phyloP scores from a whole-genome alignment of 129 eudicot genomes.

The Centaurea solstitialis region DNA sequence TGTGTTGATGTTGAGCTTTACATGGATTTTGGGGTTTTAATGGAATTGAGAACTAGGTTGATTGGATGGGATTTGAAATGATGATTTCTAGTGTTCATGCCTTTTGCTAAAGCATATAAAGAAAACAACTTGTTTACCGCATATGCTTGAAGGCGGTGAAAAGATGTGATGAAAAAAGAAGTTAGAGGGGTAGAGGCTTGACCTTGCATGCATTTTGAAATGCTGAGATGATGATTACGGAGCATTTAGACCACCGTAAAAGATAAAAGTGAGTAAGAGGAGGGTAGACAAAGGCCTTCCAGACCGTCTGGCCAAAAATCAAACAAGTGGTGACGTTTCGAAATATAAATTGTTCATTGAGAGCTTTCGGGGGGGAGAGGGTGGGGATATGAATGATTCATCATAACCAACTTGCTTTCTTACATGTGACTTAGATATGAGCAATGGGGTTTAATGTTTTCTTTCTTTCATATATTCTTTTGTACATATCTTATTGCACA shows the following conservation, averaged over 20 bases:
- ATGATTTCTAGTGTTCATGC: neutral
- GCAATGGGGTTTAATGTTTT: neutral
- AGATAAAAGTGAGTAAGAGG: too few relatives aligned
- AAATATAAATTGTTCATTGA: neutral
- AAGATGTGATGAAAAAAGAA: too few relatives aligned
- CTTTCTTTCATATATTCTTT: neutral
- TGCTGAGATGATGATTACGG: too few relatives aligned
- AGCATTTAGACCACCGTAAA: too few relatives aligned
- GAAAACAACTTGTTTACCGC: neutral
- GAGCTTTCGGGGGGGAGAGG: neutral
- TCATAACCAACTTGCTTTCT: neutral
- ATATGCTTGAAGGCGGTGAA: too few relatives aligned
- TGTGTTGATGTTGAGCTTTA: neutral
- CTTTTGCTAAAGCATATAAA: neutral
- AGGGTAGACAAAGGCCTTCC: too few relatives aligned
- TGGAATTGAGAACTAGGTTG: conserved; percentile 7
- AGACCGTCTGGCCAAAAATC: too few relatives aligned
- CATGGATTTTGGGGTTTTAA: neutral
- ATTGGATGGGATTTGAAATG: neutral
- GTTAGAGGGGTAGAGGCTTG: too few relatives aligned
- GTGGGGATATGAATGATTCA: neutral
- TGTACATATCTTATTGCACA: neutral
- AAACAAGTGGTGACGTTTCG: neutral
- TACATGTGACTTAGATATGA: neutral
- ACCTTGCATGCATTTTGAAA: too few relatives aligned